phyloP scores from a whole-genome alignment of 1,284 basidiomycete genomes.

The Irpex sp. region DNA sequence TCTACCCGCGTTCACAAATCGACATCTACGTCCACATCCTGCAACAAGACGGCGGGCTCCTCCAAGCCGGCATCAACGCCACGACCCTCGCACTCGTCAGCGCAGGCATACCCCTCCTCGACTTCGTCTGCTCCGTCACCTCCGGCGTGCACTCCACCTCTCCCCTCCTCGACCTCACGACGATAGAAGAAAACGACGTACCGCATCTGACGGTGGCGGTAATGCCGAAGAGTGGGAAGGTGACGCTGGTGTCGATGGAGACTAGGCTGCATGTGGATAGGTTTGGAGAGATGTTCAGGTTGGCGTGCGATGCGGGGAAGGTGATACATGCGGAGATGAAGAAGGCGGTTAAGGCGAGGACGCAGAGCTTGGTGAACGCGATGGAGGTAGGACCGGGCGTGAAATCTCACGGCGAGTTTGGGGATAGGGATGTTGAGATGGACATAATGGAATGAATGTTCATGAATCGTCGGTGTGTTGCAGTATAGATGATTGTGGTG shows the following conservation, averaged over 20 bases:
- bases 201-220: constrained; percentile 86
- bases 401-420: constrained; percentile 2
- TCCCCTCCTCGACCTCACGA: constrained; percentile 81
- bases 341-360: constrained; percentile 60
- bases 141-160: constrained; percentile 76
- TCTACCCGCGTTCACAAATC: constrained; percentile 93
- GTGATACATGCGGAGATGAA: constrained; percentile 87
- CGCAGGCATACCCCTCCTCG: constrained; percentile 86
- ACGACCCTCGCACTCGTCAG: constrained; percentile 88
- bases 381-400: constrained; percentile 30
- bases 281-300: constrained; percentile 82
- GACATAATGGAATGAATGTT: constrained; percentile 1
- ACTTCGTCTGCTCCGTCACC: constrained; percentile 86
- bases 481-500: no score
- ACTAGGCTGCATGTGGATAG: constrained; percentile 90
- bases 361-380: constrained; percentile 51
- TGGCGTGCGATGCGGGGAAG: constrained; percentile 74
- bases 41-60: constrained; percentile 88
- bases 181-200: constrained; percentile 86
- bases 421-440: constrained; percentile 10
- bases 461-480: not conserved
- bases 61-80: constrained; percentile 94
- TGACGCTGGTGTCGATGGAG: constrained; percentile 90
- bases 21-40: constrained; percentile 91
- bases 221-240: constrained; percentile 77